Conservation (phyloP, 1,284 basidiomycete species). For the Irpex sp. region DNA sequence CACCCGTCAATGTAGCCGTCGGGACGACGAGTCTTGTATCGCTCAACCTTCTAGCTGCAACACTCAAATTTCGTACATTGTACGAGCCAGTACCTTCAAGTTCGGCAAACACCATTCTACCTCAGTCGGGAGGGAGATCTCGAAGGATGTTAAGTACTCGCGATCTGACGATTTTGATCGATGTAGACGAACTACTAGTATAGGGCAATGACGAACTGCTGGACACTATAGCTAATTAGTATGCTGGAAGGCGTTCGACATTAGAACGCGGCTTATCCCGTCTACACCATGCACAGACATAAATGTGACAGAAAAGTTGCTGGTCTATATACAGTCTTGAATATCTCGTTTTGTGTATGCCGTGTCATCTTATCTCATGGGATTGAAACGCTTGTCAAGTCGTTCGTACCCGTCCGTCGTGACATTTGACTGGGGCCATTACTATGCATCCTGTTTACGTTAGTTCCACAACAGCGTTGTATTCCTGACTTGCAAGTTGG, state of each 20-base stretch:
- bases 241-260: not conserved
- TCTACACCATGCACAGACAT: not conserved
- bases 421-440: too few relatives aligned
- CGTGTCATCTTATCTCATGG: too few relatives aligned
- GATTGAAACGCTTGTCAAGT: too few relatives aligned
- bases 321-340: not conserved
- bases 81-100: not conserved
- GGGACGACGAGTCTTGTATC: too few relatives aligned
- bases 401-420: too few relatives aligned
- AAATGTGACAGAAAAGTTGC: not conserved
- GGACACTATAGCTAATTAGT: not conserved
- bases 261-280: not conserved
- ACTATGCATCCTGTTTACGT: too few relatives aligned
- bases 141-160: not conserved
- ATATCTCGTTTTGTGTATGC: too few relatives aligned
- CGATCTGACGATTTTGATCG: not conserved
- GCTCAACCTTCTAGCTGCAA: too few relatives aligned
- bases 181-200: not conserved
- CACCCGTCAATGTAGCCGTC: too few relatives aligned
- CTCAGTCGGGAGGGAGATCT: not conserved
- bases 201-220: not conserved
- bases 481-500: too few relatives aligned
- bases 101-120: not conserved
- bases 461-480: not conserved
- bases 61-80: too few relatives aligned